A percentile compares a stretch with the other conserved stretches of the same genome.
Conservation (phyloP, 2,329 filamentous ascomycete genomes). For the Lojkania enalia region DNA sequence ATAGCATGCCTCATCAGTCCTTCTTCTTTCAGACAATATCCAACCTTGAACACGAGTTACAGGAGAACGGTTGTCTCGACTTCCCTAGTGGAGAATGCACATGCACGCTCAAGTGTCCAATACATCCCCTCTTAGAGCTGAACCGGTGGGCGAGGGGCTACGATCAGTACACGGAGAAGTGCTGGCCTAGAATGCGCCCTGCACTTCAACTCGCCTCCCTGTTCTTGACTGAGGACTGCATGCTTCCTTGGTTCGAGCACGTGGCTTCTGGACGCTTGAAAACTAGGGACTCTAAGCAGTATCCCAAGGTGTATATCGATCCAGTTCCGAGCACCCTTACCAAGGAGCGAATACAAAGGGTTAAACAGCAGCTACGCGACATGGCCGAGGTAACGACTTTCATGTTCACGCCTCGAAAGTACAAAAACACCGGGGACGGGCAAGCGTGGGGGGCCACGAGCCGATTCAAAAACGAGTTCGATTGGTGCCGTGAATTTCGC, state of each 20-base stretch:
- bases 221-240: constrained; percentile 18
- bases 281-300: not conserved
- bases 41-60: not conserved
- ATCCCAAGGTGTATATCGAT: not conserved
- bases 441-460: constrained; percentile 11
- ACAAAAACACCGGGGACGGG: not conserved
- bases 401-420: constrained; percentile 17
- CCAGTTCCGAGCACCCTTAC: not conserved
- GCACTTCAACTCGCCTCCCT: constrained; percentile 21
- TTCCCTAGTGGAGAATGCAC: no score
- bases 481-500: constrained; percentile 12
- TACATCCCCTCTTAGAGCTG: constrained; percentile 20
- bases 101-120: no score
- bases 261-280: constrained; percentile 17
- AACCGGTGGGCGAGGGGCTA: constrained; percentile 22
- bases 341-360: not conserved
- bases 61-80: constrained; percentile 1
- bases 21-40: not conserved
- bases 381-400: constrained; percentile 15
- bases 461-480: not conserved
- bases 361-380: not conserved
- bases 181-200: constrained; percentile 11
- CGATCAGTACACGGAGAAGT: constrained; percentile 11
- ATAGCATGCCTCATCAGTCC: no score
- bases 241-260: constrained; percentile 23